These are phyloP conservation scores for Saturnispora hagleri DNA, from an alignment of 805 yeast genomes.

Conservation along the genomic window DNA sequence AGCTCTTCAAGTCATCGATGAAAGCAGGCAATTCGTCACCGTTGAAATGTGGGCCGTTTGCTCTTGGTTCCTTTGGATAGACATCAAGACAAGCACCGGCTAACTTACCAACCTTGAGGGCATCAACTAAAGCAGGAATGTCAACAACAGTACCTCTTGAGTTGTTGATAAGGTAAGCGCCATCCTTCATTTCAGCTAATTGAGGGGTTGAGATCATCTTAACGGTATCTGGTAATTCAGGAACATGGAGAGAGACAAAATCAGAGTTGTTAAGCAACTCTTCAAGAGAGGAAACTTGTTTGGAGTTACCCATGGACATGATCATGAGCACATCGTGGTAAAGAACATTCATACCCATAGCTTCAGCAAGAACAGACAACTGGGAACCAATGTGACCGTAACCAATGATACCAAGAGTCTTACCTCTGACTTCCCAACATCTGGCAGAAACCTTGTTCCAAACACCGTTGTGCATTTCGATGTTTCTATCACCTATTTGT, in stretches of 20 bases:
- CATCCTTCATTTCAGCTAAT: constrained; percentile 93
- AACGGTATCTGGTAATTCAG: constrained; percentile 87
- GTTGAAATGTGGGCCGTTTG: constrained; percentile 80
- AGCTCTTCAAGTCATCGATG: constrained; percentile 70
- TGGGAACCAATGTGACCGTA: constrained; percentile 98
- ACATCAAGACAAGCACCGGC: constrained; percentile 98
- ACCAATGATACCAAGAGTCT: constrained; percentile 93
- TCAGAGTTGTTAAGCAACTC: constrained; percentile 77
- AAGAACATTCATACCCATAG: constrained; percentile 94
- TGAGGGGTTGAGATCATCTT: constrained; percentile 84
- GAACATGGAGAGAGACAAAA: constrained; percentile 89
- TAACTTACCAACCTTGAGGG: constrained; percentile 84
- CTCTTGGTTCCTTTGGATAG: constrained; percentile 94
- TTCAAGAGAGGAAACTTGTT: constrained; percentile 77
- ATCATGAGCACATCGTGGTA: constrained; percentile 89
- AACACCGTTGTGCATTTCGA: constrained; percentile 90
- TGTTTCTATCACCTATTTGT: constrained; percentile 94
- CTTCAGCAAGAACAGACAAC: constrained; percentile 91
- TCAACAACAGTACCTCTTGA: constrained; percentile 97
- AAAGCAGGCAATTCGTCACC: constrained; percentile 63
- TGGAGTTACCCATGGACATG: constrained; percentile 95
- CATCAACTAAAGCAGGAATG: constrained; percentile 85
- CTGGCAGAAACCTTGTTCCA: constrained; percentile 94
- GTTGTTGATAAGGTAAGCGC: constrained; percentile 89
- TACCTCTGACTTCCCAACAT: constrained; percentile 99